Evolutionary conservation across 495 filamentous ascomycete species (phyloP), one percentile per base, ranked within the genome.

Genomic region (Tuber magnatum): DNA sequence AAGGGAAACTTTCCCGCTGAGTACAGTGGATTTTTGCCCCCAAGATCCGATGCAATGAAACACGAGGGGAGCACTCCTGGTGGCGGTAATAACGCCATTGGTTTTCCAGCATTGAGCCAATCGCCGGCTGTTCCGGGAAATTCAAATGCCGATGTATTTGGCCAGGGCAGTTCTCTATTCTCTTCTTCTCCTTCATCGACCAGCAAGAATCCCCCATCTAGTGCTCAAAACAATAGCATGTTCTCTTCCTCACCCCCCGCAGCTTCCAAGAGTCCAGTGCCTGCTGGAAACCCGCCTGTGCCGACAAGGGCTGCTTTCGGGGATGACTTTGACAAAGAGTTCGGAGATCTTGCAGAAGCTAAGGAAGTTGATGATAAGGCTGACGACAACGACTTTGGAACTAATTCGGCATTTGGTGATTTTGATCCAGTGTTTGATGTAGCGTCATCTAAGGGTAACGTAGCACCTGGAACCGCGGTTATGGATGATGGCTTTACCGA

Each of bases 281-380:
- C 80, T 16, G 65, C 71, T 20, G 77, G 69, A 81, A 83, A 70
- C 73, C 80, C 77, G 71, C 83, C 75, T 56, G 77, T 77, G 44
- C 56, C 86, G 74, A 73, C 85, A 51, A 84, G 86, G 75, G 82
- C 84, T 65, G 79, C 68, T 39, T 51, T 80, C 38, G 61, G 61
- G 22, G 89, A 91, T 76, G 92, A 94, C 73, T 94, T 97, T 79
- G 96, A 97, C 69, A 91, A 93, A n/a, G 76, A 78, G 51, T 99
- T 99, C 81, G 93, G 90, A 74, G 94, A 92, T 74, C 87, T 98
- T 20, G 89, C 91, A 73, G 93, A 97, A 77, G 92, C 92, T 32
- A 94, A 94, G 77, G 95, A 98, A 82, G 92, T 89, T 18, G 93
- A 93, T n/a, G 92, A 92, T 9, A 87, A 89, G 56, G 84, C 80